A percentile compares a stretch with the other conserved stretches of the same genome.
Evolutionary conservation across 805 yeast genomes (phyloP).

Genomic region (Myxozyma vanderwaltii): DNA sequence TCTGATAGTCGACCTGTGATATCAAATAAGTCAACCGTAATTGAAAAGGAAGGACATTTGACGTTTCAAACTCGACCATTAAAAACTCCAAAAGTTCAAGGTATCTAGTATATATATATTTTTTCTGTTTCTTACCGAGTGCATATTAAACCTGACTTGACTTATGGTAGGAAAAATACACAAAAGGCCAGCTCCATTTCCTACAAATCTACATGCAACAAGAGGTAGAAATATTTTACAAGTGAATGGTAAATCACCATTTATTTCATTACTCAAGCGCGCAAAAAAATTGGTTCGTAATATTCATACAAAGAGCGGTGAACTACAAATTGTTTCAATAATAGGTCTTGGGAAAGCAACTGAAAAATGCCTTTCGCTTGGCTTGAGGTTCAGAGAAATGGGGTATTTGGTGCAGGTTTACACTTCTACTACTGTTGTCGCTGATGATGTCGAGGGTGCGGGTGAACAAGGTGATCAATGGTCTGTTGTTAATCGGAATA

Average conservation of each 20-base stretch:
- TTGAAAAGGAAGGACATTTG: not conserved
- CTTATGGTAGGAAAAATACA: not conserved
- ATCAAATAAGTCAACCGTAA: too few relatives aligned
- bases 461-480: not conserved
- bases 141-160: not conserved
- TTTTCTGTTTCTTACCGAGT: too few relatives aligned
- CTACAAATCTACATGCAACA: not conserved
- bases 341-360: constrained; percentile 28
- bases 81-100: too few relatives aligned
- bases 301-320: constrained; percentile 7
- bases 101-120: too few relatives aligned
- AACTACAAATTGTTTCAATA: constrained; percentile 4
- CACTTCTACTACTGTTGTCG: constrained; percentile 13
- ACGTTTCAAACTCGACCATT: not conserved
- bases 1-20: too few relatives aligned
- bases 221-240: constrained; percentile 5
- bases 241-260: constrained; percentile 28
- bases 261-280: constrained; percentile 30
- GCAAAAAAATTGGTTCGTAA: constrained; percentile 13
- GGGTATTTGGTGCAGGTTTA: constrained; percentile 16
- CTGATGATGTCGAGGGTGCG: constrained; percentile 17
- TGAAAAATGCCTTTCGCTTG: constrained; percentile 28
- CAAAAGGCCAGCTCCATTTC: not conserved
- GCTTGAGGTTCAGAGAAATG: constrained; percentile 21
- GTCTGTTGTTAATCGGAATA: not conserved